Conservation (phyloP, 352 stramenopile species). For the Pythium scleroteichum region DNA sequence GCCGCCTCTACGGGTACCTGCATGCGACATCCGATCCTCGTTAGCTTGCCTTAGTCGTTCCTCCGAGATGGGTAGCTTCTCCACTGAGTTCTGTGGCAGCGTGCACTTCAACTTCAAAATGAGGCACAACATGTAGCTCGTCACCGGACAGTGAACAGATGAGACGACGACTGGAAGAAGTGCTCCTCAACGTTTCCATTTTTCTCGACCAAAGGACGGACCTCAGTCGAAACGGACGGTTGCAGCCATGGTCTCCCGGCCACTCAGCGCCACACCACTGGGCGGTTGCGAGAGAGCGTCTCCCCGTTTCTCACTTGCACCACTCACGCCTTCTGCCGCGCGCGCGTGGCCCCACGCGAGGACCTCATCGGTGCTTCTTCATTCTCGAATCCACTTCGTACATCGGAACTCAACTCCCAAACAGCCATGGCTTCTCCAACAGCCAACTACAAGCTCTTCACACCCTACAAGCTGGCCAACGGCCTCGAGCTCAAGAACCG, state of each 20-base stretch:
- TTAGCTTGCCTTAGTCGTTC: constrained; percentile 1
- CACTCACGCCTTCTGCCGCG: no score
- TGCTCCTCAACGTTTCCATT: no score
- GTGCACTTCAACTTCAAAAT: no score
- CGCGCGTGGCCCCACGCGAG: neutral
- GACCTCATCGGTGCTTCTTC: neutral
- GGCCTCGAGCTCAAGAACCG: constrained; percentile 1
- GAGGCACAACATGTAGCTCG: no score
- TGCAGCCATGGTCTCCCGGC: no score
- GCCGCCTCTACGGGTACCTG: no score
- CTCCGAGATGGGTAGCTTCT: neutral
- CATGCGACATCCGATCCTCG: neutral
- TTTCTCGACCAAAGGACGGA: no score
- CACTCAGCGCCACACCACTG: no score
- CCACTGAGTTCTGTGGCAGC: no score
- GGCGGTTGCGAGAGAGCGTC: neutral
- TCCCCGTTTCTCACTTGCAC: neutral
- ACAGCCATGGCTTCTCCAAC: neutral
- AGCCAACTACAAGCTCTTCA: constrained; percentile 9
- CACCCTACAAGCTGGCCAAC: neutral
- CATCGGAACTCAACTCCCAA: neutral
- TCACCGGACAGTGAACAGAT: no score
- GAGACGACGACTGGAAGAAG: no score
- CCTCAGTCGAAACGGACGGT: no score
- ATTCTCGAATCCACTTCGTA: neutral